Base-by-base conservation (phyloP, 345 rosid species). In the Aurinia saxatilis region DNA sequence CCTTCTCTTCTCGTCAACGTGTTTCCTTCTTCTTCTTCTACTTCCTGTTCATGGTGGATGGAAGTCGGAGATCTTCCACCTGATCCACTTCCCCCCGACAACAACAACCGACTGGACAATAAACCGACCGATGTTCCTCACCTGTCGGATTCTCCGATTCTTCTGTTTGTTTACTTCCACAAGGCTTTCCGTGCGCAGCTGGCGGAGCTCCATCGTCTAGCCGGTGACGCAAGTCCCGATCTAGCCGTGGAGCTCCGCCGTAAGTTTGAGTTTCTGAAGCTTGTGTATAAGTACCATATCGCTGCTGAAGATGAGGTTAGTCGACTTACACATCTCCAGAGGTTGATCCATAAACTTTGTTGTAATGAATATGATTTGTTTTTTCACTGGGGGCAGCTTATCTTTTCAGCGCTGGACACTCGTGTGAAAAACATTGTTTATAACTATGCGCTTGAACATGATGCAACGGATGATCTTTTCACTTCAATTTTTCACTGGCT, bases 301-400 rank as follows among this genome's bases (percentile, higher is more conserved):
- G 83, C 83, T 25, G 81, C 81, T 13, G 89, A 89, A 71, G 95
- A 89, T 39, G 89, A 82, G 95, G 96, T 86, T 31, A 60, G 80
- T 2, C n/a, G n/a, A n/a, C n/a, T n/a, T n/a, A n/a, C n/a, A n/a
- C n/a, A n/a, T n/a, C n/a, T n/a, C n/a, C n/a, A 5, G 29, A 15
- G 25, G 25, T 21, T 21, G 25, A 21, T 21, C 25, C 25, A 21
- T 2, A 21, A 2, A 2, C 4, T 21, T 21, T 21, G 25, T 21
- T 21, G 25, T 21, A 2, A 21, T 21, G 2, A 21, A 4, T 2
- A 21, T 21, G 25, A 21, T 4, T 21, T 21, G 25, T 21, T 64
- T 49, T 40, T 76, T 40, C 41, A 35, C 45, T 80, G 65, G 73
- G n/a, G n/a, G n/a, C 87, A 89, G 89, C 79, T 89, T 56, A 78